These are phyloP conservation scores for Epicoccum sorghinum DNA, from an alignment of 2,329 filamentous ascomycete genomes.

Conservation along the genomic window DNA sequence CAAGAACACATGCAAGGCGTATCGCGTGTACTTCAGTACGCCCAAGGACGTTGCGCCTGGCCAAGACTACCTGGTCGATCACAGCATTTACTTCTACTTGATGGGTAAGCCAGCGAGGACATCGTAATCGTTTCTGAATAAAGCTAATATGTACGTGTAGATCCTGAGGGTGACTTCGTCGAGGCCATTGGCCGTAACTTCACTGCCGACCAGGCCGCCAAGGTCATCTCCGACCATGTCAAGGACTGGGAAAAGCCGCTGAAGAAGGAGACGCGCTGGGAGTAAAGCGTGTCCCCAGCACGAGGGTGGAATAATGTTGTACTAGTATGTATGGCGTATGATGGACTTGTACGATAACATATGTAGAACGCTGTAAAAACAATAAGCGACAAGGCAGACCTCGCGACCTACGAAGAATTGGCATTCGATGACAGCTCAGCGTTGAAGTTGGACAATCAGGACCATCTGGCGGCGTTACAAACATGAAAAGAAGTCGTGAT, in stretches of 20 bases:
- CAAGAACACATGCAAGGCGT: conserved; percentile 92
- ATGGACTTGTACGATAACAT: conserved; percentile 6
- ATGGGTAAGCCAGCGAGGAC: conserved; percentile 67
- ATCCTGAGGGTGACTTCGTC: conserved; percentile 96
- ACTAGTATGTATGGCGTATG: conserved; percentile 14
- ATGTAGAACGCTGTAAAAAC: conserved; percentile 13
- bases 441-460: too few species aligned
- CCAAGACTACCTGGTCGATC: conserved; percentile 96
- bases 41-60: conserved; percentile 86
- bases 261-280: conserved; percentile 51
- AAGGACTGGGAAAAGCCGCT: conserved; percentile 72
- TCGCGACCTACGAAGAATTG: background rate
- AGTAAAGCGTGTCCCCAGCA: conserved; percentile 14
- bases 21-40: conserved; percentile 96
- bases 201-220: conserved; percentile 83
- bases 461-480: too few species aligned
- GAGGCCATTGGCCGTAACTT: conserved; percentile 96
- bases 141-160: conserved; percentile 54
- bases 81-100: conserved; percentile 99
- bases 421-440: too few species aligned
- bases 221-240: conserved; percentile 85
- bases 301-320: background rate
- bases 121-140: too few species aligned
- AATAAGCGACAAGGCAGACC: background rate
- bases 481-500: too few species aligned